A percentile compares a stretch with the other conserved stretches of the same genome.
phyloP scores from a whole-genome alignment of 805 yeast genomes.

The Yamadazyma laniorum region DNA sequence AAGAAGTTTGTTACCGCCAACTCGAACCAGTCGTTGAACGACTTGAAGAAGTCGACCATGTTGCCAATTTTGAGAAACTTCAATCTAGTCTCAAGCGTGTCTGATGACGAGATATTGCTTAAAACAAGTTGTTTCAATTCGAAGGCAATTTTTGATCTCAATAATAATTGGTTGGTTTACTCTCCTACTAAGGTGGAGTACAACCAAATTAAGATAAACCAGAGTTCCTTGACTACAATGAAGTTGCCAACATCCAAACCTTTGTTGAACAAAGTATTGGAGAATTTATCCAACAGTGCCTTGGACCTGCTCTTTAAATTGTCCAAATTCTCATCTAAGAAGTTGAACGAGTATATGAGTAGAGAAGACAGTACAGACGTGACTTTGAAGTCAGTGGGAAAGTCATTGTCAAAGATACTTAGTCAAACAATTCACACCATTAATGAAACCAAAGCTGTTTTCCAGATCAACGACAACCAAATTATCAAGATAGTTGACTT shows the following conservation, averaged over 20 bases:
- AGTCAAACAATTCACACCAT: conserved; percentile 34
- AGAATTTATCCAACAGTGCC: conserved; percentile 50
- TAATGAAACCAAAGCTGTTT: conserved; percentile 14
- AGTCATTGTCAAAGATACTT: conserved; percentile 30
- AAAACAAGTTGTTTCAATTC: conserved; percentile 31
- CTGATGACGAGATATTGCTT: conserved; percentile 23
- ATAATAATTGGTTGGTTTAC: conserved; percentile 50
- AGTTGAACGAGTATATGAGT: conserved; percentile 37
- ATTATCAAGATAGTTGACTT: conserved; percentile 50
- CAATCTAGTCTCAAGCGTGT: conserved; percentile 11
- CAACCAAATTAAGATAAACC: conserved; percentile 24
- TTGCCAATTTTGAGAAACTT: conserved; percentile 20
- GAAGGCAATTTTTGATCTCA: conserved; percentile 48
- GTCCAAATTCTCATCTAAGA: conserved; percentile 43
- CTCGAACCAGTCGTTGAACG: conserved; percentile 16
- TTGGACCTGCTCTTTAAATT: conserved; percentile 49
- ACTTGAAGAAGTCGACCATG: conserved; percentile 20
- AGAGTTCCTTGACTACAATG: conserved; percentile 39
- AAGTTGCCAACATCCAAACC: conserved; percentile 49
- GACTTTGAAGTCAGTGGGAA: conserved; percentile 29
- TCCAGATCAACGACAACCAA: conserved; percentile 27
- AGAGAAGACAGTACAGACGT: conserved; percentile 20
- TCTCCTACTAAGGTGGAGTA: conserved; percentile 41
- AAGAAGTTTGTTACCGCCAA: conserved; percentile 16
- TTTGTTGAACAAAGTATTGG: conserved; percentile 46